Evolutionary conservation across 2,329 filamentous ascomycete species (phyloP).

Genomic region (Trichoderma sp.): DNA sequence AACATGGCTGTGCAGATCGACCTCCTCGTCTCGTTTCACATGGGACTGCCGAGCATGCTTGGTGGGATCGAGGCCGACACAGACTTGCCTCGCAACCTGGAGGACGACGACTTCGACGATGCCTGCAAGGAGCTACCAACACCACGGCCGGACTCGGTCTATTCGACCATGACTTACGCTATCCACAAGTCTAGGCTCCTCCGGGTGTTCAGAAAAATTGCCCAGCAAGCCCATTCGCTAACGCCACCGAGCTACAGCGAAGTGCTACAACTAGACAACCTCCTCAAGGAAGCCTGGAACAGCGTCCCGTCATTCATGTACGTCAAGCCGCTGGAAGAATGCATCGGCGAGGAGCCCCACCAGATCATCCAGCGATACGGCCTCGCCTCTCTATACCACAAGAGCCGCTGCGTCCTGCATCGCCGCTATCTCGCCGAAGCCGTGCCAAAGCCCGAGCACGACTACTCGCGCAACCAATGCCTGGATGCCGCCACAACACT

Average conservation of each 20-base stretch:
- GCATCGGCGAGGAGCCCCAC: constrained; percentile 50
- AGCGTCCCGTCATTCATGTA: constrained; percentile 52
- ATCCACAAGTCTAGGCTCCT: constrained; percentile 54
- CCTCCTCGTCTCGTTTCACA: constrained; percentile 65
- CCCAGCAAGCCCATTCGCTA: constrained; percentile 52
- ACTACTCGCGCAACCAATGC: constrained; percentile 54
- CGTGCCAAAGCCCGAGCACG: constrained; percentile 46
- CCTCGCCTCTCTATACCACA: constrained; percentile 55
- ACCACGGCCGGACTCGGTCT: constrained; percentile 57
- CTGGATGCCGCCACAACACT: constrained; percentile 52
- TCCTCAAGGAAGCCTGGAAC: constrained; percentile 49
- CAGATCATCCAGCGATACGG: constrained; percentile 56
- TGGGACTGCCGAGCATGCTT: constrained; percentile 68
- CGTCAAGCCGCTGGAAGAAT: constrained; percentile 50
- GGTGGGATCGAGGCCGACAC: constrained; percentile 65
- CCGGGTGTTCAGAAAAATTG: constrained; percentile 53
- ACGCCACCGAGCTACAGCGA: constrained; percentile 51
- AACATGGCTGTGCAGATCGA: constrained; percentile 61
- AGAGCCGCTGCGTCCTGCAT: constrained; percentile 58
- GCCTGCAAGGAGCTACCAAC: constrained; percentile 56
- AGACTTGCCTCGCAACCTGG: constrained; percentile 60
- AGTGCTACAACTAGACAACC: constrained; percentile 50
- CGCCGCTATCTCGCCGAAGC: constrained; percentile 53
- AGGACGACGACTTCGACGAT: constrained; percentile 66
- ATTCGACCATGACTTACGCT: constrained; percentile 59